Evolutionary conservation across 805 yeast genomes (phyloP), one percentile per base, ranked within the genome.

Genomic region (Metschnikowia proteae): DNA sequence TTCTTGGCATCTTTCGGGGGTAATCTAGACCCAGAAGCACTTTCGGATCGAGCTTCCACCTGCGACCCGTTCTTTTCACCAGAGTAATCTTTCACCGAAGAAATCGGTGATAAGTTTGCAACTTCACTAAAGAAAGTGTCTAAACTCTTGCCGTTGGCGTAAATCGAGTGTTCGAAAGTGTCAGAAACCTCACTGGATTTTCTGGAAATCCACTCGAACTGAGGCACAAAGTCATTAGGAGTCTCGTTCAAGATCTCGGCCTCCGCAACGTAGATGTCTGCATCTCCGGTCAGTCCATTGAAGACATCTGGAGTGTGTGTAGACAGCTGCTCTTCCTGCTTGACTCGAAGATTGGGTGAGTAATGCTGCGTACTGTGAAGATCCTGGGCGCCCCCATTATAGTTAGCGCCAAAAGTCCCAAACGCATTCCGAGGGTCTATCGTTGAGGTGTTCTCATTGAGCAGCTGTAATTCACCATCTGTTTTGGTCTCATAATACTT

Each of bases 41-140:
- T 26, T 10, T 27, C 31, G 6, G 32, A 13, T n/a, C 6, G 11
- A n/a, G 43, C 11, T 13, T n/a, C 43, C 27, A 25, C 23, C n/a
- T 31, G 36, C 5, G 38, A 9, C 13, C 38, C 38, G 13, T 26
- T 27, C 13, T 42, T 27, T 17, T 42, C 38, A 10, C 38, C 41
- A 6, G 43, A 27, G 5, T 17, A 13, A 9, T 49, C 52, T 8
- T 38, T 46, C 22, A 35, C 41, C 3, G 54, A 51, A 17, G 40
- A 45, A 13, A 30, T 46, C 10, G 58, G 58, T 5, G 66, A 61
- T 33, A 62, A 48, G 43, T 66, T 68, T 26, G 73, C 75, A 49
- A 80, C 62, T 48, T 79, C 79, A 44, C 68, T 68, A 58, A 81
- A 79, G 59, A 81, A 81, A 17, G 65, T 61, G 27, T 74, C 76